Evolutionary conservation across 2,329 filamentous ascomycete species (phyloP).

Genomic region (Phaeomoniella chlamydospora): DNA sequence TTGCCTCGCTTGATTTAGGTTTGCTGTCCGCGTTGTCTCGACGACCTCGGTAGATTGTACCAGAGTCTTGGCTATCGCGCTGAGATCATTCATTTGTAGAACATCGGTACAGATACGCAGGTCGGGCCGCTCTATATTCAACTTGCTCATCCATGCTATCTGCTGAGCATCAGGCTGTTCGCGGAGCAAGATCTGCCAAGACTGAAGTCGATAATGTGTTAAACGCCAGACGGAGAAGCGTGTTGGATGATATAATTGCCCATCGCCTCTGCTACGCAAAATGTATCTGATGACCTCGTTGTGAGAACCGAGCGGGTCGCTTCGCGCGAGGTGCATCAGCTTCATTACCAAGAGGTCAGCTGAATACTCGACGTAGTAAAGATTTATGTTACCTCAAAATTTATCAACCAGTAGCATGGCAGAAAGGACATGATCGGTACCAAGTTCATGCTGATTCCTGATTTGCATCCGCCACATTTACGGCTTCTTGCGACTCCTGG

Average conservation of each 20-base stretch:
- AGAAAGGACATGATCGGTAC: conserved; percentile 4
- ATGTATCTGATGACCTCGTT: conserved; percentile 3
- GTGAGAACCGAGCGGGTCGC: conserved; percentile 4
- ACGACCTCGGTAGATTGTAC: neutral
- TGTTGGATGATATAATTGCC: conserved; percentile 3
- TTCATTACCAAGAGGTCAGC: conserved; percentile 1
- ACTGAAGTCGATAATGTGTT: conserved; percentile 3
- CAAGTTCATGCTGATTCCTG: conserved; percentile 2
- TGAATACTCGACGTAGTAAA: neutral
- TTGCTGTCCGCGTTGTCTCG: neutral
- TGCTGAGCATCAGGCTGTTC: conserved; percentile 4
- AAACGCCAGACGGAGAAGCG: conserved; percentile 4
- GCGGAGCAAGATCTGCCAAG: conserved; percentile 5
- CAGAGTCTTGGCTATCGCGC: conserved; percentile 2
- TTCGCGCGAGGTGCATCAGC: conserved; percentile 4
- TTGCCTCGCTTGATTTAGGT: conserved; percentile 1
- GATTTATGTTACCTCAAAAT: conserved; percentile 4
- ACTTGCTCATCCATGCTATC: conserved; percentile 3
- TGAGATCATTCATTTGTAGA: conserved; percentile 2
- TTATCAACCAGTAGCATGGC: conserved; percentile 5
- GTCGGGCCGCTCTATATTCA: conserved; percentile 1
- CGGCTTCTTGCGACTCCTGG: neutral
- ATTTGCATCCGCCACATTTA: neutral
- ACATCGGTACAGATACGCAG: conserved; percentile 4
- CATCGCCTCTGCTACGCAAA: conserved; percentile 3